A percentile compares a stretch with the other conserved stretches of the same genome.
phyloP scores from a whole-genome alignment of 169 alveolate species.

The Cryptosporidium muris region DNA sequence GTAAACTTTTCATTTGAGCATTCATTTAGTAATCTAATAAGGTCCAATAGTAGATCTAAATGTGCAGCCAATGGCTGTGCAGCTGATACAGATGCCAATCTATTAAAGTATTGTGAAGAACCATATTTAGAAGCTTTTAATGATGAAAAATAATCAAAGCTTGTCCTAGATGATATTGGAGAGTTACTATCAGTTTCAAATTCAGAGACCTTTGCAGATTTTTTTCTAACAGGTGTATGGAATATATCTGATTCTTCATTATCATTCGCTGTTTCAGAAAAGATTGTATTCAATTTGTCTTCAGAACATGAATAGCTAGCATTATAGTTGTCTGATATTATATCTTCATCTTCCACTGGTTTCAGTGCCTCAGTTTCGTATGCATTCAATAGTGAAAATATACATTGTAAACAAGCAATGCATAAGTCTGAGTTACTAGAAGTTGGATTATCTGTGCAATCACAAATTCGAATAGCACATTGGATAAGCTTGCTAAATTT shows the following conservation, averaged over 20 bases:
- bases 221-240: constrained; percentile 30
- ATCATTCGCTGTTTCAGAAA: background rate
- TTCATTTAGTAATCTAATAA: constrained; percentile 22
- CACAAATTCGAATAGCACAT: constrained; percentile 14
- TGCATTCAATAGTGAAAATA: constrained; percentile 28
- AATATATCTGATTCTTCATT: constrained; percentile 1
- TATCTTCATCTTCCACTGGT: background rate
- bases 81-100: constrained; percentile 49
- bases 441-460: too few species aligned
- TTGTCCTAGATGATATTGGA: constrained; percentile 25
- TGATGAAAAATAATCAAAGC: constrained; percentile 29
- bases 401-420: constrained; percentile 44
- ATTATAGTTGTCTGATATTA: background rate
- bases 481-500: constrained; percentile 52
- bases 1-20: constrained; percentile 9
- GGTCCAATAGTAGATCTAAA: constrained; percentile 25
- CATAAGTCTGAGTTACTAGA: constrained; percentile 17
- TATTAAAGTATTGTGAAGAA: constrained; percentile 6
- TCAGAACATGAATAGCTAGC: background rate
- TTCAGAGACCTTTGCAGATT: background rate
- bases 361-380: constrained; percentile 24
- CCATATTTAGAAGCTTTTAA: constrained; percentile 14
- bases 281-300: background rate
- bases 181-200: constrained; percentile 20
- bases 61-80: constrained; percentile 61